A percentile compares a stretch with the other conserved stretches of the same genome.
phyloP scores from a whole-genome alignment of 2,329 filamentous ascomycete genomes.

The Orbilia ellipsospora region DNA sequence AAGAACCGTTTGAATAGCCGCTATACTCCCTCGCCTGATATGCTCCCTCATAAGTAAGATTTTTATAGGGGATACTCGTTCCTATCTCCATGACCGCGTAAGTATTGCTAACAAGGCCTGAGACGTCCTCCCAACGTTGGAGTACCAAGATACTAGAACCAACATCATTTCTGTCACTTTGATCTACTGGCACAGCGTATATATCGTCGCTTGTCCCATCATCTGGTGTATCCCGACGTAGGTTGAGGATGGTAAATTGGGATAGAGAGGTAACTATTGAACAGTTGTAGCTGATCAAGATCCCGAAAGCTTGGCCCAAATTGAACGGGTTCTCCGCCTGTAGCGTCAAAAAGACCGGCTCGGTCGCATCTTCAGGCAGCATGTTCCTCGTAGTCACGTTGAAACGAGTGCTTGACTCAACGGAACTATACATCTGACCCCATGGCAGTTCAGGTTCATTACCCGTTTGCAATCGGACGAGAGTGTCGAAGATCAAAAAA shows the following conservation, averaged over 20 bases:
- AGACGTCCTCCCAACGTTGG: no score
- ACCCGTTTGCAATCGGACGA: no score
- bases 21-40: not conserved
- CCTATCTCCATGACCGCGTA: not conserved
- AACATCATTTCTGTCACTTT: not conserved
- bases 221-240: not conserved
- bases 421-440: not conserved
- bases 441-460: no score
- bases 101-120: no score
- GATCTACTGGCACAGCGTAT: not conserved
- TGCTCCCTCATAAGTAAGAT: not conserved
- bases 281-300: slow-evolving; percentile 26
- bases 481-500: no score
- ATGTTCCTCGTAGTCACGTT: slow-evolving; percentile 9
- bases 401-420: not conserved
- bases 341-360: slow-evolving; percentile 5
- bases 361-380: slow-evolving; percentile 11
- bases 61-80: not conserved
- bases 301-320: not conserved
- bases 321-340: slow-evolving; percentile 7
- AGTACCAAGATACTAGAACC: no score
- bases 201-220: not conserved
- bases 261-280: not conserved
- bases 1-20: not conserved
- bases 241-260: slow-evolving; percentile 20